phyloP scores from a whole-genome alignment of 2,329 filamentous ascomycete species.

The Penicillium nordicum region DNA sequence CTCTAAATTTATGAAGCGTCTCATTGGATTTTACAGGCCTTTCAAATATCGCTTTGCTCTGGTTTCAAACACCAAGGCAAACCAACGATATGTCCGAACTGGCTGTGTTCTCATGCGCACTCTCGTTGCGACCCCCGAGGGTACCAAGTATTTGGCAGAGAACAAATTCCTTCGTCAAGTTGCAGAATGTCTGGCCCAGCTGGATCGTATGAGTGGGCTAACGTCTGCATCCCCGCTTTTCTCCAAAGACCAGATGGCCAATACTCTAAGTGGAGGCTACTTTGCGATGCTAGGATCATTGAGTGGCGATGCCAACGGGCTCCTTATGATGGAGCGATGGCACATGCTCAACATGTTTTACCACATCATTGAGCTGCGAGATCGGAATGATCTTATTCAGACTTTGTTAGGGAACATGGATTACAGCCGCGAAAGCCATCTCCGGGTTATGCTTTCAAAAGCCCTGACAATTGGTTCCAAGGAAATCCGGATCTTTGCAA shows the following conservation, averaged over 20 bases:
- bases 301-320: conserved; percentile 75
- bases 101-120: conserved; percentile 86
- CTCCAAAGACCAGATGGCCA: conserved; percentile 74
- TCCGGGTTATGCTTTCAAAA: conserved; percentile 88
- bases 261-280: conserved; percentile 88
- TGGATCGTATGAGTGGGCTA: conserved; percentile 71
- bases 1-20: conserved; percentile 91
- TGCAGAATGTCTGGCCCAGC: conserved; percentile 91
- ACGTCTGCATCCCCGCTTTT: conserved; percentile 82
- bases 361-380: conserved; percentile 87
- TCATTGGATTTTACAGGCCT: conserved; percentile 91
- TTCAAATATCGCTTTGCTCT: conserved; percentile 97
- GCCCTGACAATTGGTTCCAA: conserved; percentile 89
- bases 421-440: conserved; percentile 82
- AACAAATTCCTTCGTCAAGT: conserved; percentile 93
- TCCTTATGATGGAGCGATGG: conserved; percentile 91
- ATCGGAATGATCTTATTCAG: conserved; percentile 87
- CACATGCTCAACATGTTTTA: conserved; percentile 99
- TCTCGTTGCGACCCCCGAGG: conserved; percentile 79
- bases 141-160: conserved; percentile 78
- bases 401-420: conserved; percentile 87
- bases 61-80: conserved; percentile 82
- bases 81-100: conserved; percentile 87
- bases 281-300: conserved; percentile 88
- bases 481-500: conserved; percentile 84